Percentiles rank a stretch among this genome's conserved stretches.
Conservation (phyloP, 1,284 basidiomycete genomes). For the Cutaneotrichosporon sp. region DNA sequence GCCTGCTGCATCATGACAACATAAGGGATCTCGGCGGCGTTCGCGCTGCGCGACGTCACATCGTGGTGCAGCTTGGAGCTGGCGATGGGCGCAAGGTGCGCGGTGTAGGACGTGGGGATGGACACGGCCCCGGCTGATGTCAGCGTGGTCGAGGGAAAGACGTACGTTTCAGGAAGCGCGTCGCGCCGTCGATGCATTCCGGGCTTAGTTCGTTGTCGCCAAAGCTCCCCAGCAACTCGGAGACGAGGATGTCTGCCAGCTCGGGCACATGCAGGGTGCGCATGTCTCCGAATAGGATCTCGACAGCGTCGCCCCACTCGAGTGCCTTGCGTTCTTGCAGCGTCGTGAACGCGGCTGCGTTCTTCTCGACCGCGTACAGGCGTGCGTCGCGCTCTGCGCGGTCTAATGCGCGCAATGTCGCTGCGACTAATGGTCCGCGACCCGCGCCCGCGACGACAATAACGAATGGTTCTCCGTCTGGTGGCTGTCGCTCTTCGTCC, state of each 20-base stretch:
- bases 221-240: constrained; percentile 93
- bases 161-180: constrained; percentile 83
- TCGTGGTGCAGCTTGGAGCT: constrained; percentile 89
- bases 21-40: constrained; percentile 87
- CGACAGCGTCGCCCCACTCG: constrained; percentile 82
- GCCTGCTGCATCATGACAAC: constrained; percentile 97
- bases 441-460: constrained; percentile 94
- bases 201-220: constrained; percentile 98
- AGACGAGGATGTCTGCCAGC: constrained; percentile 87
- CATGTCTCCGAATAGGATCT: constrained; percentile 92
- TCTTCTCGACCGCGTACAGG: constrained; percentile 93
- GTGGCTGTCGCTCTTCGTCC: constrained; percentile 59
- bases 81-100: constrained; percentile 88
- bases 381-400: constrained; percentile 66
- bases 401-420: constrained; percentile 74
- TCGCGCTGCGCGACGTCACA: constrained; percentile 55
- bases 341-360: constrained; percentile 89
- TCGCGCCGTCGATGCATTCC: constrained; percentile 94
- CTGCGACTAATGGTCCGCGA: constrained; percentile 86
- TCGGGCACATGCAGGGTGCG: constrained; percentile 75
- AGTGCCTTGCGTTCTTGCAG: constrained; percentile 73
- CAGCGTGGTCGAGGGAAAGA: constrained; percentile 18
- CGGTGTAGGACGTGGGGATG: constrained; percentile 93
- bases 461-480: constrained; percentile 42
- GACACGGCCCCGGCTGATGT: constrained; percentile 80